Percentiles rank a stretch among this genome's conserved stretches.
Evolutionary conservation across 768 basidiomycete genomes (phyloP).

Genomic region (Kwoniella heveanensis): DNA sequence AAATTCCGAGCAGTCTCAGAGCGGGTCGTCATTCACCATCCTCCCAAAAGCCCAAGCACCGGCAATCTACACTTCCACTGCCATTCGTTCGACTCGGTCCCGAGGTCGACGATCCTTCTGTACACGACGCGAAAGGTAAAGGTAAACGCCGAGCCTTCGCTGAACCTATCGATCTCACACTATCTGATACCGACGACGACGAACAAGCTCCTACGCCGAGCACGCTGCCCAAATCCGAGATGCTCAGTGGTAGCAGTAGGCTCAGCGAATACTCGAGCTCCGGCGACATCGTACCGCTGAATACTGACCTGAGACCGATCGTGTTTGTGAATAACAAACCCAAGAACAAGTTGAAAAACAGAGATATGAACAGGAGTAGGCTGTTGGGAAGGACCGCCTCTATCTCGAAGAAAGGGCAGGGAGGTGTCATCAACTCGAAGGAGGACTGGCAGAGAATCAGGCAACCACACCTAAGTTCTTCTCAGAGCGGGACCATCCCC

Average conservation of each 20-base stretch:
- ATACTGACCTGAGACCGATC: neutral
- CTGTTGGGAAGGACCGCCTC: neutral
- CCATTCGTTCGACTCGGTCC: too few species aligned
- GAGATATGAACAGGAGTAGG: neutral
- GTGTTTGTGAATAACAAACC: neutral
- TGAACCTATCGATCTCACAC: conserved; percentile 19
- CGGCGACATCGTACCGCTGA: conserved; percentile 1
- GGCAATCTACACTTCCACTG: too few species aligned
- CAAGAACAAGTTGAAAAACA: neutral
- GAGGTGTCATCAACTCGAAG: neutral
- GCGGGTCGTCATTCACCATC: too few species aligned
- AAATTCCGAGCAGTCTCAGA: too few species aligned
- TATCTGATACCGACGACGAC: conserved; percentile 19
- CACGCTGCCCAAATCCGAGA: neutral
- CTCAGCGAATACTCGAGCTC: neutral
- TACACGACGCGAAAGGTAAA: conserved; percentile 9
- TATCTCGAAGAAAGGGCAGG: neutral
- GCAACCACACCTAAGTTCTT: neutral
- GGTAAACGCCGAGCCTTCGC: neutral
- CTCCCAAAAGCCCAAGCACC: too few species aligned
- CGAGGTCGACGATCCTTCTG: too few species aligned
- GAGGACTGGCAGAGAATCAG: neutral
- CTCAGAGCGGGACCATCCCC: too few species aligned
- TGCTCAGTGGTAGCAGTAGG: neutral
- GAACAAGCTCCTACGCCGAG: conserved; percentile 1